A percentile compares a stretch with the other conserved stretches of the same genome.
These are phyloP conservation scores for Chlorella sorokiniana DNA, from an alignment of 139 green algal genomes.

Conservation along the genomic window DNA sequence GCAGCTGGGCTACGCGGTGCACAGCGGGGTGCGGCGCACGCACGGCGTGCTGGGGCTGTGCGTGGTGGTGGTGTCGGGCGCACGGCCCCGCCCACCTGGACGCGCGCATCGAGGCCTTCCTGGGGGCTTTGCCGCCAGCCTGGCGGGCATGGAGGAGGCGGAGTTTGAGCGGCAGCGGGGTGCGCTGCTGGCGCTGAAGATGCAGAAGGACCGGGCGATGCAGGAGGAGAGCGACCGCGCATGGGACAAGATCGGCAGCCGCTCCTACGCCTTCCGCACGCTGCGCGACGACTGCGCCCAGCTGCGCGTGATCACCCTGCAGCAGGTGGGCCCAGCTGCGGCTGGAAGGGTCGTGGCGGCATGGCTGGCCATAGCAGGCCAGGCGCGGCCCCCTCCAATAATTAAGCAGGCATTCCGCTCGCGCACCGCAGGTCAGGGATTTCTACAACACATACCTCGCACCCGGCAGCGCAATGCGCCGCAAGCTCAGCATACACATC, in stretches of 20 bases:
- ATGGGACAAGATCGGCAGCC: slow-evolving; percentile 81
- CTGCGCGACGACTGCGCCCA: slow-evolving; percentile 60
- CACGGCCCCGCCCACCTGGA: slow-evolving; percentile 65
- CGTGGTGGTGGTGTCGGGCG: slow-evolving; percentile 70
- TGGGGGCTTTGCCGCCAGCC: slow-evolving; percentile 57
- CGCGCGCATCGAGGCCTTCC: slow-evolving; percentile 81
- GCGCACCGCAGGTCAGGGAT: slow-evolving; percentile 4
- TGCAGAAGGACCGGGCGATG: slow-evolving; percentile 70
- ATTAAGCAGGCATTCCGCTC: not conserved
- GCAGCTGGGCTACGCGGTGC: slow-evolving; percentile 91
- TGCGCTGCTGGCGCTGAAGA: slow-evolving; percentile 75
- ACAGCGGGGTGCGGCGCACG: slow-evolving; percentile 76
- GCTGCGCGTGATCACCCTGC: slow-evolving; percentile 46
- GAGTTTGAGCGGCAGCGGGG: slow-evolving; percentile 80
- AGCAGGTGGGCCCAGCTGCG: slow-evolving; percentile 19
- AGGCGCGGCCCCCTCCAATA: not conserved
- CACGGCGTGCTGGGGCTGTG: slow-evolving; percentile 86
- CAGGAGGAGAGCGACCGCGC: slow-evolving; percentile 76
- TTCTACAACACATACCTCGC: slow-evolving; percentile 45
- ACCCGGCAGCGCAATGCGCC: slow-evolving; percentile 17
- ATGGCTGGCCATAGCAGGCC: not conserved
- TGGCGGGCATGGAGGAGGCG: slow-evolving; percentile 47
- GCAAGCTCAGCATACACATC: slow-evolving; percentile 62
- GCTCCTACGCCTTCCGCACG: slow-evolving; percentile 69
- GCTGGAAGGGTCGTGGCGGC: not conserved